Evolutionary conservation across 805 yeast genomes (phyloP), one percentile per base, ranked within the genome.

Genomic region (Saturnispora gosingensis): DNA sequence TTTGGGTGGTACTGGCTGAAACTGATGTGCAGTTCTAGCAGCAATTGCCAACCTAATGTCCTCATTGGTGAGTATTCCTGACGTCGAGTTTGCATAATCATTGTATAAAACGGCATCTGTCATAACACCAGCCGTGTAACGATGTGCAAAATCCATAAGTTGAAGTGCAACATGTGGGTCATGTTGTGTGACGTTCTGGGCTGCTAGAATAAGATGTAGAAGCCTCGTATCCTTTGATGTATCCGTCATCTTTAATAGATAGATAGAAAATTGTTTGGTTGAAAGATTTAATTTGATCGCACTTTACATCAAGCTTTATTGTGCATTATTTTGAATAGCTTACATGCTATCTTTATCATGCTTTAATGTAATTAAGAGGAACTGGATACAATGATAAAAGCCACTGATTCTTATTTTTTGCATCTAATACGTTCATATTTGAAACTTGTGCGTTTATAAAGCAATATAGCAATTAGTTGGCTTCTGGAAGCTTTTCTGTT

Each of bases 121-220:
- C 53, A 95, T 69, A 3, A 93, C 85, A 5, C 89, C 83, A 24
- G 84, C 75, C 4, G 99, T 88, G 72, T 93, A 93, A 56, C 84
- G 68, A 68, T 87, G 84, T 13, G 99, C 98, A 72, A 93, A 93
- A 66, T 93, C 99, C 96, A 95, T 88, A 53, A 93, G 73, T 66
- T 93, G 98, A 24, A 95, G 67, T 0, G 98, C 97, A 3, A 93
- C 98, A 53, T 89, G 95, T 63, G 93, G 98, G 65, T 93, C 96
- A 68, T 91, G 93, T 54, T 85, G 80, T 52, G 85, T 87, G 27
- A 93, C 86, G 1, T 95, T 90, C 69, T 91, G 95, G 0, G 97
- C 85, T 15, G 98, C 98, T 61, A 93, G 78, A 34, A 93, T 84
- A 65, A 93, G 72, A 65, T 91, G 97, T 45, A 93, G 71, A 54